Evolutionary conservation across 2,329 filamentous ascomycete genomes (phyloP), one percentile per base, ranked within the genome.

Genomic region (Claviceps maximensis): DNA sequence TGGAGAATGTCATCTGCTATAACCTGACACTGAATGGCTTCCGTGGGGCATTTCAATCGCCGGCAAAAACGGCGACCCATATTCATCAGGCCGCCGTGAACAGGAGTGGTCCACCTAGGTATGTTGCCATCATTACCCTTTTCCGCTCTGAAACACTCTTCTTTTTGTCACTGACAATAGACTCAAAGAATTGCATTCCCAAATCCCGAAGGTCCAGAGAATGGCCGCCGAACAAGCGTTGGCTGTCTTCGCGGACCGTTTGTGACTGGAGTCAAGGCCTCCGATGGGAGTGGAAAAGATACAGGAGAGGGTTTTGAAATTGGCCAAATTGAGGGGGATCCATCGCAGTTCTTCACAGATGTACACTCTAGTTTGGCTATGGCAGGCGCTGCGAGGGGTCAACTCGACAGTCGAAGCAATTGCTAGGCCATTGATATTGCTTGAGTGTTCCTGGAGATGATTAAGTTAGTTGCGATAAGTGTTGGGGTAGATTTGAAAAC

Each of bases 371-470:
- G 62, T 56, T 60, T 69, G 27, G 36, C 36, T 75, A 71, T 36
- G 63, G 69, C 74, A 31, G 77, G 77, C 54, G 77, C 75, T 50
- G 70, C 76, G 36, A 68, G 77, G 53, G 77, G 75, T 8, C 77
- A 80, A 63, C 59, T 76, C 4, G 9, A 48, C 23, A 38, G 19
- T 19, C 17, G 33, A 6, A 42, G 27, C n/a, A 19, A n/a, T 19
- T 52, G 50, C 38, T 56, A 25, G 57, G 55, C 31, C n/a, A n/a
- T n/a, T 29, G 49, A 44, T 42, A 19, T 9, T 42, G 40, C 40
- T 42, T 19, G 5, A 9, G 17, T 5, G 8, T n/a, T n/a, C n/a
- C n/a, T n/a, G n/a, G n/a, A n/a, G n/a, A n/a, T n/a, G n/a, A n/a
- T n/a, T n/a, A n/a, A n/a, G n/a, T 29, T 8, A 29, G 27, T 29